Base-by-base conservation (phyloP, 2,329 filamentous ascomycete genomes). In the Colletotrichum coccodes region DNA sequence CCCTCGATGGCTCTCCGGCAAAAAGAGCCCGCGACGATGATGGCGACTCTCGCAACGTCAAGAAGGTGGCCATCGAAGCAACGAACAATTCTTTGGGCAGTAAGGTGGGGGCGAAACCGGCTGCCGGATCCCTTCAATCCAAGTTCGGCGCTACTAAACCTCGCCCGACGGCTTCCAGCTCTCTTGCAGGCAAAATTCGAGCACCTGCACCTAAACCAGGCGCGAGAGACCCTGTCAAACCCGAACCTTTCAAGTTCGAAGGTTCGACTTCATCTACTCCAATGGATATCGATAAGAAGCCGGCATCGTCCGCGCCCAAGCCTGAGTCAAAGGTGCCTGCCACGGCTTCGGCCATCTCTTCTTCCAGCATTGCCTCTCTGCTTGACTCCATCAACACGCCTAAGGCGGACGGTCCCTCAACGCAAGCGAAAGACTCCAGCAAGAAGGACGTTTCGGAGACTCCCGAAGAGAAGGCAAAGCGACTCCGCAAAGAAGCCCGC, bases 401-500 rank as follows among this genome's bases (percentile, higher is more conserved):
- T 6, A 83, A 83, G 63, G 73, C 74, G 3, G 80, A 84, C 49
- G 84, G 82, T 4, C 86, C 87, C 64, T 80, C 85, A 0, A 88
- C 89, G 72, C 88, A 89, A 65, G 73, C 75, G 12, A 82, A 81
- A 34, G 78, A 79, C n/a, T 75, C 79, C 1, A 73, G 72, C 47
- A 70, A 82, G 80, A 66, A 76, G 78, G 2, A 82, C 76, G 32
- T 81, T 79, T 81, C 85, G 0, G 92, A 95, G 77, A 94, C 91
- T 0, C 82, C 89, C 0, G 91, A 93, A 73, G 87, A 94, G 75
- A 90, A 85, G 73, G 82, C 85, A 2, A 92, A 89, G 74, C 88
- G 93, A 12, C 81, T 94, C 5, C 89, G 92, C 40, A 94, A 94
- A 74, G 92, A 94, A 76, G 86, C 89, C 67, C 87, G 92, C 56